Base-by-base conservation (phyloP, 495 filamentous ascomycete genomes). In the Bryoglossum gracile region DNA sequence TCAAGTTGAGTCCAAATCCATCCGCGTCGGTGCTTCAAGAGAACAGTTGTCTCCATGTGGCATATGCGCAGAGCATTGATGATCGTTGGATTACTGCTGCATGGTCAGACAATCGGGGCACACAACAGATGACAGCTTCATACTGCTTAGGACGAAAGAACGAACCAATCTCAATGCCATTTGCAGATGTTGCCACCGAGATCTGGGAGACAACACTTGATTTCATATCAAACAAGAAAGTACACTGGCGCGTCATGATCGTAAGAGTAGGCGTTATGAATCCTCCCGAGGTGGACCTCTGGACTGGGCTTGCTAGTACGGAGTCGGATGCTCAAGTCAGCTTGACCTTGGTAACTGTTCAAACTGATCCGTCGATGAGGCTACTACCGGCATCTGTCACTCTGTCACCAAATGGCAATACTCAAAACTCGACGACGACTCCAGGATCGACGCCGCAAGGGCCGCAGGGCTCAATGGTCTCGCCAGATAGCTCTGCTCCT, bases 31-130 rank as follows among this genome's bases (percentile, higher is more conserved):
- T 92, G 0, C 65, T 96, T n/a, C 80, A 84, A 41, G 88, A 94
- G 58, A 87, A 89, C 26, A 81, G 77, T 10, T 83, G 82, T 51
- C 76, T 99, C 9, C 94, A 99, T 62, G 67, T 97, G 38, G 89
- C 86, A 6, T 95, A 91, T 60, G 83, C 84, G 0, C 80, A 82
- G 51, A 91, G 86, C 60, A 67, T 82, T 23, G 87, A 92, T 59
- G 81, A 86, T 38, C 77, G 85, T 14, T 99, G 94, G 94, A 64
- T 96, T 37, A 83, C 83, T 0, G 89, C 81, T 3, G 85, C 86
- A n/a, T 99, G 94, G 94, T 87, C 85, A 1, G 89, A 97, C 64
- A 89, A 80, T 56, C 76, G 71, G 19, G 94, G 92, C 0, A 77
- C 70, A 33, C 75, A 86, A 48, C 87, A 94, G 61, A 81, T 77